Evolutionary conservation across 805 yeast species (phyloP), one percentile per base, ranked within the genome.

Genomic region (Komagataella pseudopastoris): DNA sequence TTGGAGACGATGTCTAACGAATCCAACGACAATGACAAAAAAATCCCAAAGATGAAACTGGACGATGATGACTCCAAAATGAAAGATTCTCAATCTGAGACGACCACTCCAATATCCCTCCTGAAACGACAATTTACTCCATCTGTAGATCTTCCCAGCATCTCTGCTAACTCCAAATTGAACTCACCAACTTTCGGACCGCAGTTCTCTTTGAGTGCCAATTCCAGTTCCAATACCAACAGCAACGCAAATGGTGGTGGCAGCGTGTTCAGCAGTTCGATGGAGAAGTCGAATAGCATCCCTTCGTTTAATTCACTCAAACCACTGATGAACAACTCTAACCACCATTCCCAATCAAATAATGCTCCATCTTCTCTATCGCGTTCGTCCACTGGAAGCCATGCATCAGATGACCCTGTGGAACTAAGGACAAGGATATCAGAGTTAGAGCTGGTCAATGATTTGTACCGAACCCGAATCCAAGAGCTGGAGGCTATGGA

Each of bases 381-480:
- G 16, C 23, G 44, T 16, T 30, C 50, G 16, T 43, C 17, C 23
- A 16, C 45, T 10, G 45, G 22, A 17, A n/a, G n/a, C 22, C 45
- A 20, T 18, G 14, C 20, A 10, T 39, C 50, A 3, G 56, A 56
- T 46, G 58, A 56, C 30, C 51, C 51, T 8, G 51, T 48, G 24
- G 70, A 65, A 51, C 68, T 90, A 55, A 78, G 80, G 56, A 87
- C 96, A 0, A 74, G 95, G 53, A 87, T 90, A 20, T 79, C 85
- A 10, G 98, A 91, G 63, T 74, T 91, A 55, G 98, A 91, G 63
- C 72, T 90, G 46, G 96, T 91, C 45, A 90, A 89, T 59, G 97
- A 90, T 62, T 69, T 91, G 53, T 87, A 88, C 70, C 78, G 87
- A 58, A 78, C 91, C 6, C 78, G 95, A 57, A 87, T 91, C 47